Conservation (phyloP, 2,329 filamentous ascomycete genomes). For the Knufia fluminis region DNA sequence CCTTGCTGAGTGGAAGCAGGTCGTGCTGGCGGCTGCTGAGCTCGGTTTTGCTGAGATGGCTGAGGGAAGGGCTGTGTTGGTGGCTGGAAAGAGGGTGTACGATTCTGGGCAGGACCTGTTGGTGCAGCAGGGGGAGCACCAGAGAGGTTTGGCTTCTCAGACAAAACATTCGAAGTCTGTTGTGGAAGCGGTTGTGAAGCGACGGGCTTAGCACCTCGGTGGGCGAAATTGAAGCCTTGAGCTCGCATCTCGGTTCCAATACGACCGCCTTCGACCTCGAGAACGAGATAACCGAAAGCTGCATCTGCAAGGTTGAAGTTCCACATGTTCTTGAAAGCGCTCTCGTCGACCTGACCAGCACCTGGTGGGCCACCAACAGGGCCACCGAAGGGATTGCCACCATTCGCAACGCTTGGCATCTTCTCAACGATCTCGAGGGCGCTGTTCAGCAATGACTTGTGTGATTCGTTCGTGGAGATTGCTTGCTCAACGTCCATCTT, state of each 20-base stretch:
- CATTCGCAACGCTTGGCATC: slow-evolving; percentile 92
- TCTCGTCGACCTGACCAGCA: slow-evolving; percentile 90
- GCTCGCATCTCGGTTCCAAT: slow-evolving; percentile 98
- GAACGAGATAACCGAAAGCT: slow-evolving; percentile 87
- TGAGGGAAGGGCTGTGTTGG: slow-evolving; percentile 29
- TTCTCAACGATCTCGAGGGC: slow-evolving; percentile 91
- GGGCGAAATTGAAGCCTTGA: slow-evolving; percentile 98
- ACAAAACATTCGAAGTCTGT: slow-evolving; percentile 11
- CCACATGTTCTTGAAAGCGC: slow-evolving; percentile 99
- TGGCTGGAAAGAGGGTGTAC: slow-evolving; percentile 35
- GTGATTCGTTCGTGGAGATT: slow-evolving; percentile 84
- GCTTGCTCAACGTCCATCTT: slow-evolving; percentile 92
- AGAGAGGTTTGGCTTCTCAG: slow-evolving; percentile 7
- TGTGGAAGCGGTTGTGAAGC: slow-evolving; percentile 13
- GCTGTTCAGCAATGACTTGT: slow-evolving; percentile 84
- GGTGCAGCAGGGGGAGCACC: slow-evolving; percentile 28
- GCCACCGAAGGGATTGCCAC: slow-evolving; percentile 92
- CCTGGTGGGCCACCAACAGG: slow-evolving; percentile 60
- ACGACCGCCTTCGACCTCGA: slow-evolving; percentile 89
- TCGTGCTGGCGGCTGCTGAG: slow-evolving; percentile 21
- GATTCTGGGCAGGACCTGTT: slow-evolving; percentile 29
- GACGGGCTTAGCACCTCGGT: slow-evolving; percentile 56
- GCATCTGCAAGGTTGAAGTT: slow-evolving; percentile 93
- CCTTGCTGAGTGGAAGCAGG: slow-evolving; percentile 10
- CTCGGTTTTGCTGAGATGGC: slow-evolving; percentile 27